A percentile compares a stretch with the other conserved stretches of the same genome.
Evolutionary conservation across 139 green algal genomes (phyloP).

Genomic region (Tetraselmis chui): DNA sequence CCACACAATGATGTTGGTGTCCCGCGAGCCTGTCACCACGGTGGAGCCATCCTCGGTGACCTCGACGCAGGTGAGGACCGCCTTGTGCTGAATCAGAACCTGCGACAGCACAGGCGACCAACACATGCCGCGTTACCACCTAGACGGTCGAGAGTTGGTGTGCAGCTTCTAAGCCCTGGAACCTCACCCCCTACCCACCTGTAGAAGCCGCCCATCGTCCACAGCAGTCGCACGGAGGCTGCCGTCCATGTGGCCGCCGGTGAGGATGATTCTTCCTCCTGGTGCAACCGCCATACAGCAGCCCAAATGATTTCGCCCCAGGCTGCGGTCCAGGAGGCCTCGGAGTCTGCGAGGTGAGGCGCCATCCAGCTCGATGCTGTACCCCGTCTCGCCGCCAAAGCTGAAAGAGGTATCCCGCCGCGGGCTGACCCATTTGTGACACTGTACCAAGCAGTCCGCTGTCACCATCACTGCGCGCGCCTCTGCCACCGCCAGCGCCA

Average conservation of each 20-base stretch:
- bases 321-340: constrained; percentile 3
- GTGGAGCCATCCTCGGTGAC: constrained; percentile 23
- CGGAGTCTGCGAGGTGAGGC: not conserved
- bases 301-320: constrained; percentile 20
- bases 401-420: constrained; percentile 5
- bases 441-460: constrained; percentile 4
- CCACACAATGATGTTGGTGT: constrained; percentile 60
- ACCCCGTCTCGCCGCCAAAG: not conserved
- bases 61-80: constrained; percentile 51
- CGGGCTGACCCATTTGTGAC: constrained; percentile 1
- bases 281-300: constrained; percentile 23
- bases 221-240: constrained; percentile 19
- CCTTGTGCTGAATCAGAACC: constrained; percentile 40
- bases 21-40: constrained; percentile 45
- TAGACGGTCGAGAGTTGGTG: too few relatives aligned
- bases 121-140: too few relatives aligned
- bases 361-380: not conserved
- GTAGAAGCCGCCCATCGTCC: constrained; percentile 49
- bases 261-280: constrained; percentile 15
- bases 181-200: too few relatives aligned
- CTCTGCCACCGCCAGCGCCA: not conserved
- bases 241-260: constrained; percentile 52
- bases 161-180: too few relatives aligned
- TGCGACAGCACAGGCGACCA: too few relatives aligned
- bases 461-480: not conserved